Conservation (phyloP, 2,329 filamentous ascomycete genomes). For the Trichoderma sp. region DNA sequence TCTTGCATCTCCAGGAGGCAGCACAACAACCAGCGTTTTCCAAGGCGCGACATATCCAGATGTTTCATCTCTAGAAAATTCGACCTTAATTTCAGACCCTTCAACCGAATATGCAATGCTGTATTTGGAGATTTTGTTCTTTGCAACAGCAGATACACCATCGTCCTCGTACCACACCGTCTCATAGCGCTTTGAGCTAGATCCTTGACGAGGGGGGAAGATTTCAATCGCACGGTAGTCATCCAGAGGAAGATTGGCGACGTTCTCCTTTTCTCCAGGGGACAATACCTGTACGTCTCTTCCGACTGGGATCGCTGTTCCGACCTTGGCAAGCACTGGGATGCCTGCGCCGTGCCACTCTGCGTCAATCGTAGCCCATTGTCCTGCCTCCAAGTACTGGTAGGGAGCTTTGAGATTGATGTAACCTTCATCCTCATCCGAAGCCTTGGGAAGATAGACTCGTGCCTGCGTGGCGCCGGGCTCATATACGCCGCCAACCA, state of each 20-base stretch:
- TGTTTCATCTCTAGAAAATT: slow-evolving; percentile 31
- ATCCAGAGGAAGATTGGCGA: slow-evolving; percentile 38
- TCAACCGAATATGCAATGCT: slow-evolving; percentile 29
- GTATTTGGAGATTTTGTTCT: slow-evolving; percentile 35
- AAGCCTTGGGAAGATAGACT: slow-evolving; percentile 62
- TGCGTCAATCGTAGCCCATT: slow-evolving; percentile 40
- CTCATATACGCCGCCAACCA: slow-evolving; percentile 67
- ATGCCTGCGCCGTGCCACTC: slow-evolving; percentile 44
- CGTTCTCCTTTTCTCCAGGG: slow-evolving; percentile 37
- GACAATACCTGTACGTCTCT: slow-evolving; percentile 37
- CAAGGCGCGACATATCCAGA: slow-evolving; percentile 36
- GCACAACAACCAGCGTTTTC: slow-evolving; percentile 32
- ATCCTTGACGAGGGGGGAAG: slow-evolving; percentile 34
- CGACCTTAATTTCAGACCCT: slow-evolving; percentile 26
- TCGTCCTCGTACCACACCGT: slow-evolving; percentile 40
- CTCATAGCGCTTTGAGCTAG: slow-evolving; percentile 28
- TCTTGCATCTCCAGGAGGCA: slow-evolving; percentile 34
- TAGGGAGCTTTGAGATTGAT: slow-evolving; percentile 62
- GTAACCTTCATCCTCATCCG: slow-evolving; percentile 54
- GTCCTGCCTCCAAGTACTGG: slow-evolving; percentile 48
- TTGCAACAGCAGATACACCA: slow-evolving; percentile 32
- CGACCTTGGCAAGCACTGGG: slow-evolving; percentile 39
- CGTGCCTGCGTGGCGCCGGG: slow-evolving; percentile 51
- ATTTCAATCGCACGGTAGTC: slow-evolving; percentile 44
- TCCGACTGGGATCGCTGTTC: slow-evolving; percentile 40